These are phyloP conservation scores for Phytophthora sp. DNA, from an alignment of 352 stramenopile genomes.

Conservation along the genomic window DNA sequence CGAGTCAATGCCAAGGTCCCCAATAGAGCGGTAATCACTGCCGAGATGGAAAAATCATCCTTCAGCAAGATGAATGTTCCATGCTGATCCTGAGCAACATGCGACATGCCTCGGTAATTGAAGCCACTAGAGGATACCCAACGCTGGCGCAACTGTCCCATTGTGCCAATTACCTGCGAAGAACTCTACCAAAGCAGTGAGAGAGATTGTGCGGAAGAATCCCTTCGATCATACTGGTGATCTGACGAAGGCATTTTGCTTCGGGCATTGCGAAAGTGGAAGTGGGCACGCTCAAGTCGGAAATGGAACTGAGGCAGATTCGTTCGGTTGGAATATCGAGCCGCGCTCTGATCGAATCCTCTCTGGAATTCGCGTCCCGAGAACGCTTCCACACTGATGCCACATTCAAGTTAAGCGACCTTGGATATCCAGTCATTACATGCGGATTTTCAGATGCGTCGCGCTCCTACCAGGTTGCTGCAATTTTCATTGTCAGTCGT, in stretches of 20 bases:
- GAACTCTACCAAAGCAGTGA: background rate
- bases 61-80: background rate
- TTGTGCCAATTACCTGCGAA: background rate
- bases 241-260: background rate
- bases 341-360: background rate
- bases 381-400: constrained; percentile 13
- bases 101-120: background rate
- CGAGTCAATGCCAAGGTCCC: background rate
- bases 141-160: background rate
- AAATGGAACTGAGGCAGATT: constrained; percentile 8
- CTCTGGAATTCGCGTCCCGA: too few relatives aligned
- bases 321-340: background rate
- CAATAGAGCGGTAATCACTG: background rate
- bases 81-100: background rate
- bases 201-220: background rate
- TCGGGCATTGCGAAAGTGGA: background rate
- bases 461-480: constrained; percentile 1
- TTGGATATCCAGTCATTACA: constrained; percentile 13
- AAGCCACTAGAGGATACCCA: background rate
- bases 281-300: background rate
- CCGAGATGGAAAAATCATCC: background rate
- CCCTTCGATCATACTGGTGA: background rate
- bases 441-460: constrained; percentile 10
- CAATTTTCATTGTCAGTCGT: constrained; percentile 3
- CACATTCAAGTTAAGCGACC: constrained; percentile 8